Percentiles rank a stretch among this genome's conserved stretches.
These are phyloP conservation scores for Mycena rosella DNA, from an alignment of 768 basidiomycete genomes.

Conservation along the genomic window DNA sequence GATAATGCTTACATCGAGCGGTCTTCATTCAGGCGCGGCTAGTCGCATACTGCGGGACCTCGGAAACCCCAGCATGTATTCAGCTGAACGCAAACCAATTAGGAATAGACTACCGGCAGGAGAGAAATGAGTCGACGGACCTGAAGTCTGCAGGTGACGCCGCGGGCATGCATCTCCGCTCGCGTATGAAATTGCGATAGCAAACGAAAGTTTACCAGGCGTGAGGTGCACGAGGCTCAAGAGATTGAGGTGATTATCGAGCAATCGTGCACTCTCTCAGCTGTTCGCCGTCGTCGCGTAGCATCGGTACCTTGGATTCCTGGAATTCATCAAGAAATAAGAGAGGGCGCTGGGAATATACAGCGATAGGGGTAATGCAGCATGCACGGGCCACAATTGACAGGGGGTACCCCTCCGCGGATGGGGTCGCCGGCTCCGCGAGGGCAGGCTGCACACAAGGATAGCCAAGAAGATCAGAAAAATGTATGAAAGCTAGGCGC, in stretches of 20 bases:
- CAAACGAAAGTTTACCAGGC: slow-evolving; percentile 11
- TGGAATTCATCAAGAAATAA: slow-evolving; percentile 14
- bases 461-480: slow-evolving; percentile 8
- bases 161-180: slow-evolving; percentile 26
- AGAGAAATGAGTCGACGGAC: not conserved
- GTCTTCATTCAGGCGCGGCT: too few species aligned
- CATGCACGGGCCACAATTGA: slow-evolving; percentile 6
- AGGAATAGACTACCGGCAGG: slow-evolving; percentile 5
- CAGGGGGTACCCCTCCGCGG: not conserved
- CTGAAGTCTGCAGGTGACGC: not conserved
- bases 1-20: too few species aligned
- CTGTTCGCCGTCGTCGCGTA: slow-evolving; percentile 1
- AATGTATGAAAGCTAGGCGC: slow-evolving; percentile 23
- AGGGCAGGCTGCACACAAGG: slow-evolving; percentile 2
- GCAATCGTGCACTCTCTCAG: not conserved
- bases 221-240: slow-evolving; percentile 15
- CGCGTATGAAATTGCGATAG: not conserved
- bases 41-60: slow-evolving; percentile 1
- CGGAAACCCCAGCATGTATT: slow-evolving; percentile 6
- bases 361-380: slow-evolving; percentile 1
- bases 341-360: not conserved
- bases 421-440: slow-evolving; percentile 21
- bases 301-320: slow-evolving; percentile 14
- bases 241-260: slow-evolving; percentile 18
- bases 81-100: not conserved